Base-by-base conservation (phyloP, 805 yeast genomes). In the Monosporozyma siamensis region DNA sequence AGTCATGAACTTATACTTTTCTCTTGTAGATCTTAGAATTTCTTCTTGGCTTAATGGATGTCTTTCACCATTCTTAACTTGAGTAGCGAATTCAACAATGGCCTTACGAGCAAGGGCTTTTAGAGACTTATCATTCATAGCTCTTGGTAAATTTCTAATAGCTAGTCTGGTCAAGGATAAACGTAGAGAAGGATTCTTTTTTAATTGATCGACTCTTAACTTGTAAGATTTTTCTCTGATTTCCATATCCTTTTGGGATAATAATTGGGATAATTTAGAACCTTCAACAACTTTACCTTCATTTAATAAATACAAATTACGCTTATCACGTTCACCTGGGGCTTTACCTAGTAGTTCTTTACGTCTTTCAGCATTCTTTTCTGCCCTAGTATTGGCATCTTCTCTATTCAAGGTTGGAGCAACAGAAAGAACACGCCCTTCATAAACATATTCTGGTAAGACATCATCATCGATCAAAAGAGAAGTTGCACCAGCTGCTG, bases 101-200 rank as follows among this genome's bases (percentile, higher is more conserved):
- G 95, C 97, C 60, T 86, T 85, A 63, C 98, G 80, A 31, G 94
- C 97, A 39, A 92, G 70, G 1, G 94, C 95, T 58, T 92, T 92
- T 53, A 92, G 69, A 0, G 94, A 80, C 62, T 85, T 87, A 47
- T 82, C 85, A 46, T 77, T 82, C 92, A 92, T 80, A 11, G 94
- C 80, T 61, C 97, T 78, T 36, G 98, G 98, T 40, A 92, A 65
- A 60, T 92, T 92, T 66, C 98, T 77, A 45, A 92, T 77, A 8
- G 98, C 98, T 60, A 92, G 74, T 69, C 98, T 79, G 1, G 97
- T 90, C 65, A 90, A 68, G n/a, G 96, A 86, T 46, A 92, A 68
- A 70, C 90, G 97, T 56, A 92, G 70, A 10, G 92, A 70, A 15
- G 97, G 95, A 63, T 90, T 92, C 53, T 85, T 84, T 60, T 82